These are phyloP conservation scores for Epicoccum sorghinum DNA, from an alignment of 2,329 filamentous ascomycete species.

Conservation along the genomic window DNA sequence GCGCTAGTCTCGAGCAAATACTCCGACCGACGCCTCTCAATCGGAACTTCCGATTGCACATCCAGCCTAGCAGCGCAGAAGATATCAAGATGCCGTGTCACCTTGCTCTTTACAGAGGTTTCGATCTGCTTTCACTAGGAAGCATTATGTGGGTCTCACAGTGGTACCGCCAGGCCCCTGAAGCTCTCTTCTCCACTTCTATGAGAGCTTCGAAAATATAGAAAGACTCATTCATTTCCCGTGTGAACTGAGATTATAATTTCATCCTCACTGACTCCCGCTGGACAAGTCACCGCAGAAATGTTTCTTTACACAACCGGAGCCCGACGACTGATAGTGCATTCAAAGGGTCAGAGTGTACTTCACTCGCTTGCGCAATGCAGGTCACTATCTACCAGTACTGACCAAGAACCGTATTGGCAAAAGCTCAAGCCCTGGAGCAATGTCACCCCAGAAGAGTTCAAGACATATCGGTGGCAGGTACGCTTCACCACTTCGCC, in stretches of 20 bases:
- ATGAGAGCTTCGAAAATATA: neutral
- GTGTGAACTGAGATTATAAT: neutral
- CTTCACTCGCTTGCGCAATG: neutral
- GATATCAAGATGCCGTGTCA: too few relatives aligned
- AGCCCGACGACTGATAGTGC: constrained; percentile 2
- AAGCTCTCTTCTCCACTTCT: constrained; percentile 1
- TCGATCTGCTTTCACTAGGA: too few relatives aligned
- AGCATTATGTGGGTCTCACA: too few relatives aligned
- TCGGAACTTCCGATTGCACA: too few relatives aligned
- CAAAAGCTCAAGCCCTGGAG: constrained; percentile 58
- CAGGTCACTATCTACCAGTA: constrained; percentile 20
- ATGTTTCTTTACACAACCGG: constrained; percentile 11
- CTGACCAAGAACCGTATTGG: constrained; percentile 54
- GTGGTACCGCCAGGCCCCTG: too few relatives aligned
- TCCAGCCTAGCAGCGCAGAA: too few relatives aligned
- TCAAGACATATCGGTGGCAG: constrained; percentile 62
- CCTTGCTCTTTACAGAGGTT: too few relatives aligned
- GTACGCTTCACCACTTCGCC: constrained; percentile 47
- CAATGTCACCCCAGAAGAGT: constrained; percentile 55
- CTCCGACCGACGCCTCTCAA: too few relatives aligned
- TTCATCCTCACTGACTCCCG: neutral
- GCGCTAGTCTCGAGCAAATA: too few relatives aligned
- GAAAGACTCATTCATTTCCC: neutral
- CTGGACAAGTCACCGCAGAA: neutral
- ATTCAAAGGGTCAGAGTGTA: neutral